Evolutionary conservation across 495 filamentous ascomycete genomes (phyloP), one percentile per base, ranked within the genome.

Genomic region (Pyronema omphalodes): DNA sequence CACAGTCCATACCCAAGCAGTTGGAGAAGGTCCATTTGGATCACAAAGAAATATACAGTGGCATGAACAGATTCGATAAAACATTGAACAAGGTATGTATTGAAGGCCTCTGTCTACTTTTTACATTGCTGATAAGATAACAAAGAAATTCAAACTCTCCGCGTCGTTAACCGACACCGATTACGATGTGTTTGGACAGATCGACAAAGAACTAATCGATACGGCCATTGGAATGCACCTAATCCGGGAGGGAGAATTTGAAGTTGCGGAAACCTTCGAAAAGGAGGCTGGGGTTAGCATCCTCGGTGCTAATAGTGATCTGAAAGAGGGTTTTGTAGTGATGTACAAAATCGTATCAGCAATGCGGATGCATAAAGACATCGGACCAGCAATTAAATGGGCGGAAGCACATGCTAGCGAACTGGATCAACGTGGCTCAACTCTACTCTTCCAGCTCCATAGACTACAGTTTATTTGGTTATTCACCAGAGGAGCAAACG

Each of bases 191-290:
- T 76, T 94, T 59, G 2, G 23, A 80, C 78, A 5, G 75, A 52
- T 80, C 23, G 80, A 93, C 55, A 71, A 81, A 5, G 68, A 74
- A 37, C 74, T 94, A 8, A 84, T 95, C 60, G 89, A 96, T 66
- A 75, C 88, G 18, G 91, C 91, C 17, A 91, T 96, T 53, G 85
- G 84, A 3, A 94, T 98, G 88, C 91, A 98, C 66, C 73, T 98
- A 11, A 76, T 96, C 14, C 81, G 91, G 18, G 93, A 96, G 71
- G 91, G 91, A 37, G 83, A 94, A 64, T 96, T 98, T 66, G 71
- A 68, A 12, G 89, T 94, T 0, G 88, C 88, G 3, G 73, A 79
- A 4, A 86, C 82, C 4, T 94, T 95, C 55, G 74, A 88, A 15
- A 68, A 69, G 9, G 88, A 94, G 60, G 68, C 71, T 1, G 67